Percentiles rank a stretch among this genome's conserved stretches.
Conservation (phyloP, 345 rosid genomes). For the thale cress (Arabidopsis thaliana) region DNA sequence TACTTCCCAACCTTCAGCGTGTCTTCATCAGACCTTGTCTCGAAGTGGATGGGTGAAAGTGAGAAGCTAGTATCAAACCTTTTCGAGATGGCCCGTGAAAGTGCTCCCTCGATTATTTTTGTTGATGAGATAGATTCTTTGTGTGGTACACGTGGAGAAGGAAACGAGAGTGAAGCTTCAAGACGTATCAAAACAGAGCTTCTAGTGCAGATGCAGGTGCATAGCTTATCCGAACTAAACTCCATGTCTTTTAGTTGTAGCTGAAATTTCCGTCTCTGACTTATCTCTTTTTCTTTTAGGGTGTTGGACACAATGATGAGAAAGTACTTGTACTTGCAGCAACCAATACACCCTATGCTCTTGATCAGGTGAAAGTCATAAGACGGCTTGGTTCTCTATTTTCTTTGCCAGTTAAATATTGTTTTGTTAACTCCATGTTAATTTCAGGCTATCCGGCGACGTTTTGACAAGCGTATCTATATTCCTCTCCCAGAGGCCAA, state of each 20-base stretch:
- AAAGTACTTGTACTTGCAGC: conserved; percentile 98
- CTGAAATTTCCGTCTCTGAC: conserved; percentile 15
- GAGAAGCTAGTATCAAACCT: conserved; percentile 93
- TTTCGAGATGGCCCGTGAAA: conserved; percentile 94
- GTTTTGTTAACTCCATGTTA: conserved; percentile 40
- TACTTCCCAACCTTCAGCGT: conserved; percentile 55
- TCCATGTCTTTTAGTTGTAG: conserved; percentile 2
- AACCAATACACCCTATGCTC: conserved; percentile 90
- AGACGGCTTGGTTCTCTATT: conserved; percentile 15
- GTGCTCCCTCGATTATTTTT: conserved; percentile 92
- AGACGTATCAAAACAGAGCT: conserved; percentile 97
- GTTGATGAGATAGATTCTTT: conserved; percentile 94
- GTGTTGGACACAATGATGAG: conserved; percentile 86
- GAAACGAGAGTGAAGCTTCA: conserved; percentile 97
- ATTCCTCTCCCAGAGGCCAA: conserved; percentile 93
- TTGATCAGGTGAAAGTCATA: conserved; percentile 68
- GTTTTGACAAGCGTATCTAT: conserved; percentile 96
- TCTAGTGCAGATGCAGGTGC: conserved; percentile 99
- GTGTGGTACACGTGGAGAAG: conserved; percentile 94
- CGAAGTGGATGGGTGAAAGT: conserved; percentile 99
- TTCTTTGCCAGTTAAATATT: conserved; percentile 28
- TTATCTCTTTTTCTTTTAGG: conserved; percentile 50
- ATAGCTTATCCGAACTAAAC: conserved; percentile 3
- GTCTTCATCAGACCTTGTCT: conserved; percentile 93
- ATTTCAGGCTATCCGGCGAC: conserved; percentile 85